Percentiles rank a stretch among this genome's conserved stretches.
phyloP scores from a whole-genome alignment of 2,329 filamentous ascomycete species.

The Chrysoporthe austroafricana region DNA sequence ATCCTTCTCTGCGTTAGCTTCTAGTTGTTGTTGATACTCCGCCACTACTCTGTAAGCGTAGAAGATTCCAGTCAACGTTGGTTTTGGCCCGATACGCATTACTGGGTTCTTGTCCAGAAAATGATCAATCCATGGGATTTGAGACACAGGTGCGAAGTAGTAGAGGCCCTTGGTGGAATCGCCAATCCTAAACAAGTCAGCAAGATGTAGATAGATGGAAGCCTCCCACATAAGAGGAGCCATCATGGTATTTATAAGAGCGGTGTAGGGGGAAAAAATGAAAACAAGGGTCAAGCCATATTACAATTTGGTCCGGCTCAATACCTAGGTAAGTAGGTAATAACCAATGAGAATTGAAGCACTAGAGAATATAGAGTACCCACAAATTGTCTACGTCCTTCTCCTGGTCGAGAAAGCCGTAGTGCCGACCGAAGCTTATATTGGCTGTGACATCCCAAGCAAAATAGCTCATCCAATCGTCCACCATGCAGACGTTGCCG shows the following conservation, averaged over 20 bases:
- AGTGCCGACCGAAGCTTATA: slow-evolving; percentile 15
- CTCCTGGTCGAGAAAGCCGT: slow-evolving; percentile 14
- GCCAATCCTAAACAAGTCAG: slow-evolving; percentile 1
- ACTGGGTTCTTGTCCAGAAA: slow-evolving; percentile 38
- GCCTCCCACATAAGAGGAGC: too few species aligned
- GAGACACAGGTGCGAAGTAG: slow-evolving; percentile 35
- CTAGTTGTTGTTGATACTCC: slow-evolving; percentile 2
- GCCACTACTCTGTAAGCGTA: slow-evolving; percentile 16
- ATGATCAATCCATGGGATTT: slow-evolving; percentile 37
- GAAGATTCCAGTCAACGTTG: slow-evolving; percentile 11
- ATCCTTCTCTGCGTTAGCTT: not conserved
- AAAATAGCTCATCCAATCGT: slow-evolving; percentile 20
- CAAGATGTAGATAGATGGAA: not conserved
- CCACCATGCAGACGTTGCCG: slow-evolving; percentile 14
- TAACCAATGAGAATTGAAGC: not conserved
- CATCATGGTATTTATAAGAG: too few species aligned
- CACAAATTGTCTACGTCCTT: slow-evolving; percentile 15
- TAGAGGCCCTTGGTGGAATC: slow-evolving; percentile 36
- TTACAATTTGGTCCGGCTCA: too few species aligned
- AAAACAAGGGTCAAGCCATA: too few species aligned
- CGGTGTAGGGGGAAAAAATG: too few species aligned
- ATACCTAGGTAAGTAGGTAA: too few species aligned
- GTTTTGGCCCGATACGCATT: slow-evolving; percentile 32
- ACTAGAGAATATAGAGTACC: not conserved
- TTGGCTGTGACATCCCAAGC: slow-evolving; percentile 20